Conservation (phyloP, 495 filamentous ascomycete species). For the Thermothielavioides terrestris region DNA sequence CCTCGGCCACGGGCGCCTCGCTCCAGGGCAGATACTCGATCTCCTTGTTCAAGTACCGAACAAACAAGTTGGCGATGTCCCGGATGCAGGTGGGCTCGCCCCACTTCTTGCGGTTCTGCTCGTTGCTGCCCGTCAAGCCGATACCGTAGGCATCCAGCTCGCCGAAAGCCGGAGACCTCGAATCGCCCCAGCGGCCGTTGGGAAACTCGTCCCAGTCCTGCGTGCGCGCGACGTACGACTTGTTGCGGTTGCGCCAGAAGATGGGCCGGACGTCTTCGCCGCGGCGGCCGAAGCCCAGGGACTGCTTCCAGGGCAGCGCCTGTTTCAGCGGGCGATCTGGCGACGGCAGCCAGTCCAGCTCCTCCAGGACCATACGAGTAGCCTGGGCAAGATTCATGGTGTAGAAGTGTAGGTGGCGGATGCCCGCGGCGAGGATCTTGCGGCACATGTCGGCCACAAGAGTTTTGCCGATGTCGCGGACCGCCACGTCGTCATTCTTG, state of each 20-base stretch:
- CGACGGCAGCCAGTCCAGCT: constrained; percentile 71
- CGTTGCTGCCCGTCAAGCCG: constrained; percentile 91
- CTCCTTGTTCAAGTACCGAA: constrained; percentile 70
- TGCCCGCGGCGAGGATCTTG: constrained; percentile 68
- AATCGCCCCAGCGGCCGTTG: constrained; percentile 98
- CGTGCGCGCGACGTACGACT: constrained; percentile 88
- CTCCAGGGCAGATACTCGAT: constrained; percentile 89
- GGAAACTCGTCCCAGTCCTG: constrained; percentile 99
- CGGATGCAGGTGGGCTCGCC: constrained; percentile 70
- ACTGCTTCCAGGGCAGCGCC: constrained; percentile 88
- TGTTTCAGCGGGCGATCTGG: constrained; percentile 68
- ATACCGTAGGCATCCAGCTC: constrained; percentile 95
- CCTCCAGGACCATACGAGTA: constrained; percentile 87
- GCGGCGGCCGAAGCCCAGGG: constrained; percentile 75
- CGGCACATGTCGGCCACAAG: constrained; percentile 90
- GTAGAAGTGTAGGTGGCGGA: constrained; percentile 93
- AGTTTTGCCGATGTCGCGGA: constrained; percentile 80
- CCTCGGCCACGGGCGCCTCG: constrained; percentile 72
- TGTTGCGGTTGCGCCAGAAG: constrained; percentile 97
- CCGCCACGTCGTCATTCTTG: constrained; percentile 91
- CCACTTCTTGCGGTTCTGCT: constrained; percentile 93
- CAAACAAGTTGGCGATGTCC: constrained; percentile 76
- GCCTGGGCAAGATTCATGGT: constrained; percentile 98
- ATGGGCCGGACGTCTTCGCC: constrained; percentile 96
- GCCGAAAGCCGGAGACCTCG: constrained; percentile 92